These are phyloP conservation scores for Bullera alba DNA, from an alignment of 768 basidiomycete genomes.

Conservation along the genomic window DNA sequence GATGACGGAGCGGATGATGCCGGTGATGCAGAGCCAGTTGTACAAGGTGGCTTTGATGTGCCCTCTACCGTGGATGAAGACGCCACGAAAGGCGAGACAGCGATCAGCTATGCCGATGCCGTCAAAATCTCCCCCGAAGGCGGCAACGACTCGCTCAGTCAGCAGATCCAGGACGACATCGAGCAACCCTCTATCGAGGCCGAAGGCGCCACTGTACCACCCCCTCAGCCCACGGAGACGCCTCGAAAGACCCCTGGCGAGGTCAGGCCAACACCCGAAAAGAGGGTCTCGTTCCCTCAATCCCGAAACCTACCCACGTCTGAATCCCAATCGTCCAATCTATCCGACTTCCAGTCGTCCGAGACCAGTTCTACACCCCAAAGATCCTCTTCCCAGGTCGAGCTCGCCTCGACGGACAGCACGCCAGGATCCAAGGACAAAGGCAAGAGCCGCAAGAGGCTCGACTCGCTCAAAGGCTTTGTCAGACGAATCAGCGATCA, in stretches of 20 bases:
- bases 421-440: conserved; percentile 5
- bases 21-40: background rate
- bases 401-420: too few species aligned
- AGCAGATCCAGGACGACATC: background rate
- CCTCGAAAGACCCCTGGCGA: background rate
- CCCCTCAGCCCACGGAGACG: background rate
- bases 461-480: conserved; percentile 35
- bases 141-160: too few species aligned
- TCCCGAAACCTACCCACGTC: background rate
- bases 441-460: conserved; percentile 25
- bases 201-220: background rate
- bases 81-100: background rate
- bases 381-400: too few species aligned
- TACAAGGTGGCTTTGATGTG: background rate
- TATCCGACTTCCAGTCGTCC: too few species aligned
- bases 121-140: background rate
- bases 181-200: background rate
- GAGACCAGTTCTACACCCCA: too few species aligned
- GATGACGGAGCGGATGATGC: background rate
- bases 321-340: background rate
- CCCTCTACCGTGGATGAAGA: background rate
- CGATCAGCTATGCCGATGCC: conserved; percentile 2
- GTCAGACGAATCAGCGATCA: conserved; percentile 40
- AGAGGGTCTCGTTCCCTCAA: background rate
- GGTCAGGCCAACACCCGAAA: background rate